These are phyloP conservation scores for Coffea eugenioides DNA, from an alignment of 257 asterid species.

Conservation along the genomic window DNA sequence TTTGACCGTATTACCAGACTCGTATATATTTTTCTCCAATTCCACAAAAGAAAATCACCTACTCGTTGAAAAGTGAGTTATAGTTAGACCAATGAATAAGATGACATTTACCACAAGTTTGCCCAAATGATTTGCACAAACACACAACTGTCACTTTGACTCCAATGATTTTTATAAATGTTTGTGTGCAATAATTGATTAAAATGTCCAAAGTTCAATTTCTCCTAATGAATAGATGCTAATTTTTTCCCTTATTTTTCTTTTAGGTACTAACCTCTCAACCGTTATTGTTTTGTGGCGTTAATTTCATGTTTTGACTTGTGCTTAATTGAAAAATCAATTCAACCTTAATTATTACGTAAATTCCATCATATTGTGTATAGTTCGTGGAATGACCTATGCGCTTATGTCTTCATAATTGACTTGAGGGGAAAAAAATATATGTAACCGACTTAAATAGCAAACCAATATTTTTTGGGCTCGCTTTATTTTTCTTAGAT, in stretches of 20 bases:
- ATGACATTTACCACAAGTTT: background rate
- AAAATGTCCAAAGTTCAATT: too few species aligned
- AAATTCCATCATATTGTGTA: background rate
- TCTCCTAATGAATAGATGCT: too few species aligned
- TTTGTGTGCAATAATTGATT: too few species aligned
- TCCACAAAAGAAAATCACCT: background rate
- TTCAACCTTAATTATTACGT: background rate
- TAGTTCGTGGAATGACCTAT: background rate
- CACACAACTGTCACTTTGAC: background rate
- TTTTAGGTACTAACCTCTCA: too few species aligned
- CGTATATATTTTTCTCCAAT: too few species aligned
- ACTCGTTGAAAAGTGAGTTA: background rate
- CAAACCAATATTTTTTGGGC: background rate
- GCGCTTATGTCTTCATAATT: background rate
- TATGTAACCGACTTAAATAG: too few species aligned
- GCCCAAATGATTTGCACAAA: background rate
- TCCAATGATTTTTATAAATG: too few species aligned
- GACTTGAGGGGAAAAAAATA: background rate
- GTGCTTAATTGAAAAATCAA: background rate
- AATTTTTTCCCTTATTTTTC: too few species aligned
- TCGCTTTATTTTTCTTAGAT: background rate
- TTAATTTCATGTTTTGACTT: background rate
- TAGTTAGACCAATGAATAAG: background rate
- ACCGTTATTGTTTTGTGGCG: too few species aligned
- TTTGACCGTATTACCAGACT: background rate